Evolutionary conservation across 2,329 filamentous ascomycete species (phyloP).

Genomic region (Hortaea werneckii): DNA sequence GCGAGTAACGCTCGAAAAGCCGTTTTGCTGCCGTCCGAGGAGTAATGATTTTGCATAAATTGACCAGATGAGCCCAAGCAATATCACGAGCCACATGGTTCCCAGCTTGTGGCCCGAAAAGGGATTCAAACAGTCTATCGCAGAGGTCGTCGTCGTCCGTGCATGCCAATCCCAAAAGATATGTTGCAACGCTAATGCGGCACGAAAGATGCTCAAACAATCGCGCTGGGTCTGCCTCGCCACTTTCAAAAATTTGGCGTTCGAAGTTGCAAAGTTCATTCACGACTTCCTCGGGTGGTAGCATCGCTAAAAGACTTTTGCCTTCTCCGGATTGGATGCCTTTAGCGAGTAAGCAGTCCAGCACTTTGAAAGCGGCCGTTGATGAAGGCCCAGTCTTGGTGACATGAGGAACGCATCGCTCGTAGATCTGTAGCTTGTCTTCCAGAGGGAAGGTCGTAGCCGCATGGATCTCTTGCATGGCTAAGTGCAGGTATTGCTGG

Average conservation of each 20-base stretch:
- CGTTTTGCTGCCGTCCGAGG: not conserved
- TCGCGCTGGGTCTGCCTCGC: not conserved
- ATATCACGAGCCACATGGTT: constrained; percentile 51
- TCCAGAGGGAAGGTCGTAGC: constrained; percentile 3
- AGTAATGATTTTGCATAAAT: constrained; percentile 33
- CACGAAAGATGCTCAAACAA: constrained; percentile 2
- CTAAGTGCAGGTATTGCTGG: not conserved
- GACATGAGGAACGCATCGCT: constrained; percentile 14
- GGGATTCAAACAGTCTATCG: constrained; percentile 57
- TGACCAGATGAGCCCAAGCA: constrained; percentile 57
- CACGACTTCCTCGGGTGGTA: constrained; percentile 18
- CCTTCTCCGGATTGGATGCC: constrained; percentile 7
- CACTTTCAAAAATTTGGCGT: constrained; percentile 14
- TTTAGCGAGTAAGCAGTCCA: constrained; percentile 12
- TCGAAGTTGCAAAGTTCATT: constrained; percentile 31
- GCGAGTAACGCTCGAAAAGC: constrained; percentile 41
- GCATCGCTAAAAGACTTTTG: constrained; percentile 10
- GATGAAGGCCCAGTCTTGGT: constrained; percentile 7
- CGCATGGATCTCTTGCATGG: constrained; percentile 11
- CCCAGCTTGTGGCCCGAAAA: constrained; percentile 56
- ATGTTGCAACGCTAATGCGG: not conserved
- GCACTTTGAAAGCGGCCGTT: constrained; percentile 15
- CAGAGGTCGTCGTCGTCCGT: constrained; percentile 32
- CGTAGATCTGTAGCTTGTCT: constrained; percentile 14
- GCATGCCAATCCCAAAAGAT: not conserved